Base-by-base conservation (phyloP, 352 stramenopile genomes). In the Phytophthora meadii region DNA sequence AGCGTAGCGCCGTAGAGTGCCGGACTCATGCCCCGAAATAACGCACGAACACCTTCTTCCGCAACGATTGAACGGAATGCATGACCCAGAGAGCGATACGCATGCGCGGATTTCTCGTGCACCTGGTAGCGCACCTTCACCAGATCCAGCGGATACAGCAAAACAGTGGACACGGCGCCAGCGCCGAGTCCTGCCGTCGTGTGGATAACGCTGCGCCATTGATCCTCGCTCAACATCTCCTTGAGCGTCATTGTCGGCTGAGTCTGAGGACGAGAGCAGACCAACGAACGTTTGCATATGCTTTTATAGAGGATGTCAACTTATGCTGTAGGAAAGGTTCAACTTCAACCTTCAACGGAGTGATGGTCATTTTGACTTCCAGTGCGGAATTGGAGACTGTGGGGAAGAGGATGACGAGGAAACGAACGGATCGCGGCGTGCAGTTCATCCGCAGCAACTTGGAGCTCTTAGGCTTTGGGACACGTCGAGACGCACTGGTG, bases 51-150 rank as follows among this genome's bases (percentile, higher is more conserved):
- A 44, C 95, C 91, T 65, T 98, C 91, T 60, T 98, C 72, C n/a
- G 73, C 71, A 37, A 93, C 73, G 39, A 95, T 93, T 6, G 81
- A 77, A 47, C 79, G 82, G 67, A 93, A 92, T 19, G 81, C 85
- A 68, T 93, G 84, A 1, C 77, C 75, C 17, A 93, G 52, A 46
- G 84, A 93, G 30, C 72, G 80, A 56, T 93, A 94, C 17, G 83
- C 76, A 40, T 77, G 79, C 41, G 73, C 72, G 10, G 82, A 93
- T 36, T 76, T 73, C 75, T 98, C 94, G 54, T 98, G 88, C 36
- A 99, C 97, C 77, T 99, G 97, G 68, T 99, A 97, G 44, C 97
- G 89, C 34, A 98, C 92, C 77, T 99, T 99, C 55, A 99, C 89
- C 32, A 99, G 85, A 61, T 99, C 97, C 37, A 99, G 72, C 46